These are phyloP conservation scores for Kuraishia piskuri DNA, from an alignment of 805 yeast genomes.

Conservation along the genomic window DNA sequence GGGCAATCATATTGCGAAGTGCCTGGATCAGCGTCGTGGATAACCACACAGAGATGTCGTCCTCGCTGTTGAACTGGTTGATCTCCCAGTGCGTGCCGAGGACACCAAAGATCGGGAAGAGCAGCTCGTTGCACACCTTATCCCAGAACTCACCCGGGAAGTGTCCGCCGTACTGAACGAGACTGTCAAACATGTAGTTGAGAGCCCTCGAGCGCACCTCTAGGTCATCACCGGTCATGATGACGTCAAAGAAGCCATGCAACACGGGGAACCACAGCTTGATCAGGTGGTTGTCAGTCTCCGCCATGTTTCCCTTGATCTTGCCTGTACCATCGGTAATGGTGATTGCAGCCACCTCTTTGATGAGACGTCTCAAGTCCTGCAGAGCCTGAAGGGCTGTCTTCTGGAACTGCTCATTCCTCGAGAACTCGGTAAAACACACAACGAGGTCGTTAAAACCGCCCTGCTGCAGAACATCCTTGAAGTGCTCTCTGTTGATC, in stretches of 20 bases:
- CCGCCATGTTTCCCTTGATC: slow-evolving; percentile 8
- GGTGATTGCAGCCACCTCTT: slow-evolving; percentile 42
- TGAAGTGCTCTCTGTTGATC: slow-evolving; percentile 54
- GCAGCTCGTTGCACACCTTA: slow-evolving; percentile 59
- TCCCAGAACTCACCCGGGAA: slow-evolving; percentile 81
- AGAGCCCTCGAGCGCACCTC: slow-evolving; percentile 90
- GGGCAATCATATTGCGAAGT: slow-evolving; percentile 73
- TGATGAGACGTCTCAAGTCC: slow-evolving; percentile 54
- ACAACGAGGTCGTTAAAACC: slow-evolving; percentile 57
- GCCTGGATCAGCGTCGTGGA: slow-evolving; percentile 96
- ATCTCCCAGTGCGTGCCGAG: slow-evolving; percentile 70
- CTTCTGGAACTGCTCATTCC: slow-evolving; percentile 76
- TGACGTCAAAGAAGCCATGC: slow-evolving; percentile 76
- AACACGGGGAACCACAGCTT: slow-evolving; percentile 84
- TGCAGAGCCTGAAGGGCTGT: slow-evolving; percentile 75
- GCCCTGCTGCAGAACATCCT: slow-evolving; percentile 60
- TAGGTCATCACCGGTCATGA: slow-evolving; percentile 88
- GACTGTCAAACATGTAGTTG: slow-evolving; percentile 70
- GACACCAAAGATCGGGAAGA: slow-evolving; percentile 87
- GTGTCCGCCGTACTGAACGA: slow-evolving; percentile 70
- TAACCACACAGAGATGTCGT: slow-evolving; percentile 90
- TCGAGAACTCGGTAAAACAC: slow-evolving; percentile 74
- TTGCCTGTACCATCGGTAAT: slow-evolving; percentile 15
- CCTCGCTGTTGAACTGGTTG: slow-evolving; percentile 59
- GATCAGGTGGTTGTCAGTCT: slow-evolving; percentile 8